These are phyloP conservation scores for Penicillium robsamsonii DNA, from an alignment of 495 filamentous ascomycete species.

Conservation along the genomic window DNA sequence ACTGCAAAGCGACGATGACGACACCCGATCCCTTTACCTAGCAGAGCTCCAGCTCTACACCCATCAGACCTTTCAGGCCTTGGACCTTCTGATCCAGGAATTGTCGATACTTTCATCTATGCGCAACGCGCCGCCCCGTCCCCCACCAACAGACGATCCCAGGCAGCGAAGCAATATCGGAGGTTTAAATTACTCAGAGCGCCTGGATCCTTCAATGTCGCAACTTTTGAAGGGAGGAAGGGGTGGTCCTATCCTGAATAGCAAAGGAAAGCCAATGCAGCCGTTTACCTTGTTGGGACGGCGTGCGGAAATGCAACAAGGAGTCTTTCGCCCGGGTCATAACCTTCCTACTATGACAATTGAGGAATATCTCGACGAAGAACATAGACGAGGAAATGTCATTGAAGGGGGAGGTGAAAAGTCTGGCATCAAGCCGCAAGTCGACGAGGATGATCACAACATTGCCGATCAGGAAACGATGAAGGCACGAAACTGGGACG, in stretches of 20 bases:
- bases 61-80: conserved; percentile 78
- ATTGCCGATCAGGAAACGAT: conserved; percentile 84
- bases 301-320: conserved; percentile 71
- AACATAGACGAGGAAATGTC: conserved; percentile 80
- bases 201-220: conserved; percentile 64
- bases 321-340: conserved; percentile 88
- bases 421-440: conserved; percentile 63
- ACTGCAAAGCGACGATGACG: conserved; percentile 71
- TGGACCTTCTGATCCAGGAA: conserved; percentile 83
- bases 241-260: conserved; percentile 74
- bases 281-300: conserved; percentile 85
- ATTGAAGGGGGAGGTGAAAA: conserved; percentile 79
- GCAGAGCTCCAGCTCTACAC: conserved; percentile 67
- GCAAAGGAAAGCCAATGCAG: conserved; percentile 79
- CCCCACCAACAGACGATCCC: conserved; percentile 45
- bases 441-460: conserved; percentile 85
- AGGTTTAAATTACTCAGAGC: conserved; percentile 63
- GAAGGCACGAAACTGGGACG: conserved; percentile 95
- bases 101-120: conserved; percentile 75
- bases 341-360: conserved; percentile 97
- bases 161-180: conserved; percentile 43
- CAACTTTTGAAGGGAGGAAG: conserved; percentile 52
- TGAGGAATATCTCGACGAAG: conserved; percentile 95
- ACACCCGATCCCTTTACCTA: conserved; percentile 72
- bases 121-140: conserved; percentile 42